A percentile compares a stretch with the other conserved stretches of the same genome.
Evolutionary conservation across 441 rosid genomes (phyloP).

Genomic region (Erodium moschatum): DNA sequence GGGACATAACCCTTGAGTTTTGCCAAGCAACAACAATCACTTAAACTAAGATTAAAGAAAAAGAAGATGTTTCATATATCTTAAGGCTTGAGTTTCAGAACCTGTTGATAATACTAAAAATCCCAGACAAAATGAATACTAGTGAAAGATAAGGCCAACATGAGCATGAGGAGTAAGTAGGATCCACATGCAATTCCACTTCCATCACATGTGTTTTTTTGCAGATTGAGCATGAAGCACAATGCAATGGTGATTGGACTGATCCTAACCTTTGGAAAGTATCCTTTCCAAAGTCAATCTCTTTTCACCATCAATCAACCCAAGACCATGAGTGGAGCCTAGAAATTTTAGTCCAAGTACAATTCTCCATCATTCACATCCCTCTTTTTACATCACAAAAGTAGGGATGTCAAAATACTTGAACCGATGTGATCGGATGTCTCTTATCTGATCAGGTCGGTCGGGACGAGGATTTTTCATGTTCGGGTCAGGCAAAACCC

Average conservation of each 20-base stretch:
- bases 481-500: no score
- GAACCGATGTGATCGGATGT: no score
- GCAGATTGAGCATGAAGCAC: conserved; percentile 10
- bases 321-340: conserved; percentile 8
- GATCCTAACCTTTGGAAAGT: conserved; percentile 1
- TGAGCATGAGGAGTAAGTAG: not conserved
- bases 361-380: not conserved
- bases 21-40: conserved; percentile 8
- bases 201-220: conserved; percentile 3
- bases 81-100: not conserved
- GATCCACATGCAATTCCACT: conserved; percentile 11
- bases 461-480: no score
- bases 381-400: not conserved
- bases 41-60: not conserved
- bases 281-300: not conserved
- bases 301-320: not conserved
- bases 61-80: not conserved
- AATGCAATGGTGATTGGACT: not conserved
- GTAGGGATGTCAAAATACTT: no score
- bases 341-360: conserved; percentile 2
- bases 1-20: conserved; percentile 7
- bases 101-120: not conserved
- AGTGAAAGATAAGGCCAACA: not conserved
- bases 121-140: not conserved
- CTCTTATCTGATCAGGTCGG: no score